Evolutionary conservation across 1,284 basidiomycete species (phyloP).

Genomic region (Rhodotorula sp.): DNA sequence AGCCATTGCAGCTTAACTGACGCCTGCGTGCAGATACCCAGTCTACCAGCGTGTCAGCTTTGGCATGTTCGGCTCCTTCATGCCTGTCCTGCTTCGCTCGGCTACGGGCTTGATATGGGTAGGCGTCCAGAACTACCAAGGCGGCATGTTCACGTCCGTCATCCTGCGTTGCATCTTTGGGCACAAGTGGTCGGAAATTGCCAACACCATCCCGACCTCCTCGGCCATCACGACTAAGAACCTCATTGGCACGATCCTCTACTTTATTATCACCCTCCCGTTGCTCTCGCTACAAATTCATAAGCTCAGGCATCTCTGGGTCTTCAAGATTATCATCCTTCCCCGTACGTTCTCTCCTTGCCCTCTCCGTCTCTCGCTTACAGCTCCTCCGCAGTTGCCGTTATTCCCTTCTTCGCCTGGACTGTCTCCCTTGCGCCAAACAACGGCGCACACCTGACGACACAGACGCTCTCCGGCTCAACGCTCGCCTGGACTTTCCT

Average conservation of each 20-base stretch:
- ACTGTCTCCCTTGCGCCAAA: not conserved
- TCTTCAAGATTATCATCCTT: conserved; percentile 23
- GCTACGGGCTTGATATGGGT: conserved; percentile 50
- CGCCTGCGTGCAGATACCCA: conserved; percentile 41
- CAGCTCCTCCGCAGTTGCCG: conserved; percentile 5
- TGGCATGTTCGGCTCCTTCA: conserved; percentile 50
- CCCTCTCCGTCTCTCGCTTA: conserved; percentile 27
- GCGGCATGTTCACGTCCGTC: conserved; percentile 49
- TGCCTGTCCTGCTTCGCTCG: conserved; percentile 49
- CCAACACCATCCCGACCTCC: conserved; percentile 46
- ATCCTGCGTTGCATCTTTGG: conserved; percentile 45
- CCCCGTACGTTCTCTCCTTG: conserved; percentile 41
- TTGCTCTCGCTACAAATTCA: conserved; percentile 45
- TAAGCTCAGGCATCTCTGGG: conserved; percentile 48
- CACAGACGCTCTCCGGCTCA: conserved; percentile 41
- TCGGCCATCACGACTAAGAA: conserved; percentile 45
- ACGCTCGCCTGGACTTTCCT: conserved; percentile 48
- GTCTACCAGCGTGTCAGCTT: conserved; percentile 47
- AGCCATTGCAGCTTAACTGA: too few relatives aligned
- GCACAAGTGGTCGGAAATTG: conserved; percentile 45
- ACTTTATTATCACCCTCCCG: conserved; percentile 48
- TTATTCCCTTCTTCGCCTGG: not conserved
- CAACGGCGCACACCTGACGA: conserved; percentile 25
- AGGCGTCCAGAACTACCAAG: conserved; percentile 47
- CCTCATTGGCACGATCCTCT: conserved; percentile 50